Evolutionary conservation across 257 asterid species (phyloP), one percentile per base, ranked within the genome.

Genomic region (Gentiana dahurica): DNA sequence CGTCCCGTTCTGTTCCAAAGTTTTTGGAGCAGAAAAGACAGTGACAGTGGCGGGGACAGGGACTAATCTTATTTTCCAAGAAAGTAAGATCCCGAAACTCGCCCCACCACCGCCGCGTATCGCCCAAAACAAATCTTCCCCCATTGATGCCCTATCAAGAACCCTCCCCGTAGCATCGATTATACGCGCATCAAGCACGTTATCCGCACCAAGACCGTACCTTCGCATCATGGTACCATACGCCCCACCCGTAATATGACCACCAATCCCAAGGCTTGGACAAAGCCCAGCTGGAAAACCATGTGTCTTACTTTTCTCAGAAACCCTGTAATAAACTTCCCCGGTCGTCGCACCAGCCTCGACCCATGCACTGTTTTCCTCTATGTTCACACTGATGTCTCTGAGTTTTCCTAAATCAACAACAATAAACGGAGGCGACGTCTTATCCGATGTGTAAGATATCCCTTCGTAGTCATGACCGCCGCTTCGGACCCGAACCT

Each of bases 121-220:
- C 2, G 91, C 91, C 91, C 91, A 82, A 61, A 82, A 82, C 37
- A 79, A 71, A 56, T 82, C 86, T 47, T 79, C 81, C 3, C 86
- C 91, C 91, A 82, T 82, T 6, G 79, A 58, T 13, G 62, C 63
- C 13, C 91, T 55, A 8, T 82, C 76, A 45, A 77, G 87, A 49
- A 82, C 71, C 3, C 70, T 60, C 2, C 86, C 91, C 3, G 34
- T 55, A 0, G 77, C 79, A 49, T 79, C 84, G 9, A 79, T 84
- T 34, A 82, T 79, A 12, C 79, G 66, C 2, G 85, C 91, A 46
- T 82, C 85, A 2, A 73, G 58, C 1, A 73, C 86, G 53, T 79
- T 81, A 41, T 81, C 89, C 0, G 80, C 83, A 10, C 83, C 90
- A 32, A 82, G 81, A 8, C 90, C 90, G 13, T 67, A 66, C 56